These are phyloP conservation scores for Antitrichia curtipendula DNA, from an alignment of 225 moss, liverwort and hornwort species.

Conservation along the genomic window DNA sequence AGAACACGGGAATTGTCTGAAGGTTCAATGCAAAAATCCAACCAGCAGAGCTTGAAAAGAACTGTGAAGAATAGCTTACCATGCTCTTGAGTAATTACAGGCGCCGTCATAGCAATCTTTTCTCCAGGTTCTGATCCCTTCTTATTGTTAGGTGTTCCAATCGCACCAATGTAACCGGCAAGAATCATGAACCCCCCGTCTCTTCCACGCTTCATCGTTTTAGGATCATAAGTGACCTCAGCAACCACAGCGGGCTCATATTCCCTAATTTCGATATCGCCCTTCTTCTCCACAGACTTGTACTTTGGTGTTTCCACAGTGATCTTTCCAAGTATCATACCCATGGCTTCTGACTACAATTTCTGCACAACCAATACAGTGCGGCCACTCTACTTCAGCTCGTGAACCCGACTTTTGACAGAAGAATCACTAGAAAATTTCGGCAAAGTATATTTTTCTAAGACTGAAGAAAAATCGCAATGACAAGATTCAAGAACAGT, in stretches of 20 bases:
- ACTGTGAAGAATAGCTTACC: neutral
- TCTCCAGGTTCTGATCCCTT: constrained; percentile 47
- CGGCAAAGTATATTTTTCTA: neutral
- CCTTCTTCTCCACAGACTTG: constrained; percentile 40
- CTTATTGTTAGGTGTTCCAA: constrained; percentile 62
- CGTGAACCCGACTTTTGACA: neutral
- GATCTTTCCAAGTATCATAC: constrained; percentile 71
- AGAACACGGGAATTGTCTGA: neutral
- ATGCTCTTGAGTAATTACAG: constrained; percentile 66
- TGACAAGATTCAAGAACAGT: neutral
- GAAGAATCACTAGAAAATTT: neutral
- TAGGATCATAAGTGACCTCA: constrained; percentile 69
- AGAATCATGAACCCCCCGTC: constrained; percentile 87
- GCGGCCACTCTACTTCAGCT: neutral
- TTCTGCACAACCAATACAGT: neutral
- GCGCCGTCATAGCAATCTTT: constrained; percentile 97
- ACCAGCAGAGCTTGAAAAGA: neutral
- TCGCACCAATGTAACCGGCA: constrained; percentile 75
- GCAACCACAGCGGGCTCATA: constrained; percentile 77
- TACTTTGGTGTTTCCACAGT: constrained; percentile 82
- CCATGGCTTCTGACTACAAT: constrained; percentile 29
- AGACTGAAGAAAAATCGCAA: neutral
- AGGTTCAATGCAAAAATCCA: neutral
- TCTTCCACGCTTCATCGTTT: constrained; percentile 47
- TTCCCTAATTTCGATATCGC: constrained; percentile 65